phyloP scores from a whole-genome alignment of 2,329 filamentous ascomycete genomes.

The Balansia obtecta region DNA sequence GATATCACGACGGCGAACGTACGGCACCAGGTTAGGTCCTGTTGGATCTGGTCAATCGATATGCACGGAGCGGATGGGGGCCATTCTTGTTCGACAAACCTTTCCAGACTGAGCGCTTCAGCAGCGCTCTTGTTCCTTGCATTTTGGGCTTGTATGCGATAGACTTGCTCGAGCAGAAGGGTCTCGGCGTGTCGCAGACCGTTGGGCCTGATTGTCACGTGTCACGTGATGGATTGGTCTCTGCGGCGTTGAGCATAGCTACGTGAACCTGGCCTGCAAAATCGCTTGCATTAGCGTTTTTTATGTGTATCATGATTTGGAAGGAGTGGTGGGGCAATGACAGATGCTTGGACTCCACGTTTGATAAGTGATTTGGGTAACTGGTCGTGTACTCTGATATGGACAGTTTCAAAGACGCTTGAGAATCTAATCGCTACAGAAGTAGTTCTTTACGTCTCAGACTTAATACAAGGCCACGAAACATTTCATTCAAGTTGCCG shows the following conservation, averaged over 20 bases:
- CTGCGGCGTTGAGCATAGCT: not conserved
- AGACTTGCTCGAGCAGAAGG: not conserved
- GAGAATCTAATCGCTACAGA: no score
- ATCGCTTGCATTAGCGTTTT: no score
- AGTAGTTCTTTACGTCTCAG: no score
- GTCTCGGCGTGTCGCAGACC: not conserved
- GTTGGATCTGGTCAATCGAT: slow-evolving; percentile 10
- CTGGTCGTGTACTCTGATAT: no score
- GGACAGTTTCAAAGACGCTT: no score
- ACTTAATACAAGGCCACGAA: no score
- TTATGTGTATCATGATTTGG: no score
- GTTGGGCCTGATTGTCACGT: not conserved
- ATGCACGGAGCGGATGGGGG: not conserved
- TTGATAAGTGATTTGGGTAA: no score
- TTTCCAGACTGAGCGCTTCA: slow-evolving; percentile 80
- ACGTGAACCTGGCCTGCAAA: not conserved
- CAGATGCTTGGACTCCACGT: no score
- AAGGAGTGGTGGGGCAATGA: no score
- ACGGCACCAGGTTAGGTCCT: slow-evolving; percentile 44
- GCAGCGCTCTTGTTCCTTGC: slow-evolving; percentile 54
- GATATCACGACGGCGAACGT: slow-evolving; percentile 15
- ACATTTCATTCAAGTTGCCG: no score
- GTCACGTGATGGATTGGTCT: not conserved
- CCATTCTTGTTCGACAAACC: slow-evolving; percentile 34
- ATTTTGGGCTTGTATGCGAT: slow-evolving; percentile 29